Conservation (phyloP, 2,329 filamentous ascomycete species). For the Fusarium longipes region DNA sequence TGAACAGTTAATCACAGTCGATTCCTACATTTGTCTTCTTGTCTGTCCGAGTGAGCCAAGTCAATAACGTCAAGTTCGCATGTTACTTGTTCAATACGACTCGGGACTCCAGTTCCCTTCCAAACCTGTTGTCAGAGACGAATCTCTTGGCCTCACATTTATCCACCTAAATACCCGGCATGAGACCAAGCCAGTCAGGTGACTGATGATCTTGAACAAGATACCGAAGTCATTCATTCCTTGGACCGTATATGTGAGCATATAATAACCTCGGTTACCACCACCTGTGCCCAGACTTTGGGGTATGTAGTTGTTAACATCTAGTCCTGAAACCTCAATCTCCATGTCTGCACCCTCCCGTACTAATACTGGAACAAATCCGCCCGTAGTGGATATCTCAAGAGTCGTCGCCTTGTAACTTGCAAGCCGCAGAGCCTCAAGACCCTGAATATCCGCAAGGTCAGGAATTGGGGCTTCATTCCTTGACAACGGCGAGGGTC, state of each 20-base stretch:
- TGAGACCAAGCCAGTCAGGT: constrained; percentile 22
- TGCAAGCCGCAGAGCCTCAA: not conserved
- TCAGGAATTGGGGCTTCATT: not conserved
- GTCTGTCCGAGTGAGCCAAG: not conserved
- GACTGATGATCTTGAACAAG: constrained; percentile 26
- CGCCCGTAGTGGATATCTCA: not conserved
- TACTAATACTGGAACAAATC: not conserved
- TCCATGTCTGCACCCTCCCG: not conserved
- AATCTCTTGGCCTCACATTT: not conserved
- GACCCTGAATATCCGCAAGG: not conserved
- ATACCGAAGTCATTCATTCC: not conserved
- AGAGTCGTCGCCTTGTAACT: not conserved
- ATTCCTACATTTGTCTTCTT: not conserved
- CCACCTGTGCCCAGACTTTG: not conserved
- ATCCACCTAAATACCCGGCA: not conserved
- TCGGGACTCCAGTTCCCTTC: not conserved
- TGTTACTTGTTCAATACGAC: not conserved
- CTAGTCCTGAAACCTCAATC: constrained; percentile 16
- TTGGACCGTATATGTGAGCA: not conserved
- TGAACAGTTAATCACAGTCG: not conserved
- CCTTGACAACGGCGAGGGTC: not conserved
- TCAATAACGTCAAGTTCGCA: not conserved
- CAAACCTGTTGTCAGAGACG: not conserved
- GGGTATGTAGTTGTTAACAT: constrained; percentile 23
- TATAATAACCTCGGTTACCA: constrained; percentile 4